Conservation (phyloP, 805 yeast genomes). For the Wickerhamomyces hampshirensis region DNA sequence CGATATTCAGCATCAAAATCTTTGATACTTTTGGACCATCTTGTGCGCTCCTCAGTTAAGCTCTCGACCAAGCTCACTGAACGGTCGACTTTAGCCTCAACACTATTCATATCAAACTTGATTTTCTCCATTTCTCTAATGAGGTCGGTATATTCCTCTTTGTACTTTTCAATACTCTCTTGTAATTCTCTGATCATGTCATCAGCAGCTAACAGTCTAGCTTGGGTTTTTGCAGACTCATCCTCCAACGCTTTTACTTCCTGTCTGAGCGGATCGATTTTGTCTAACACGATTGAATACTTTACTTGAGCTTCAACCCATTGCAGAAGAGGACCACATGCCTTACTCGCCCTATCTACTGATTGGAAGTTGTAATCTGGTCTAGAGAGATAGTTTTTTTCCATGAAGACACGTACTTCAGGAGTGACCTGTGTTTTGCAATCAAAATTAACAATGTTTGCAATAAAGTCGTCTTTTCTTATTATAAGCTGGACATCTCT, state of each 20-base stretch:
- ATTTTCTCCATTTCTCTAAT: conserved; percentile 76
- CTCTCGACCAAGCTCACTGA: conserved; percentile 59
- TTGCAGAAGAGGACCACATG: conserved; percentile 85
- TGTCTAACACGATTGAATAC: conserved; percentile 66
- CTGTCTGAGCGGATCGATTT: conserved; percentile 64
- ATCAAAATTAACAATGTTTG: conserved; percentile 73
- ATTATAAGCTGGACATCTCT: conserved; percentile 77
- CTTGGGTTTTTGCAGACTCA: conserved; percentile 56
- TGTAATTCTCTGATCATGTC: conserved; percentile 78
- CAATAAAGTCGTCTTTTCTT: conserved; percentile 81
- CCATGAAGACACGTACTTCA: conserved; percentile 52
- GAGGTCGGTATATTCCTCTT: conserved; percentile 61
- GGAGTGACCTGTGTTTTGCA: conserved; percentile 52
- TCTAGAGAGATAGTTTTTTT: conserved; percentile 51
- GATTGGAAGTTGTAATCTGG: conserved; percentile 65
- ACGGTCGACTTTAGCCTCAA: conserved; percentile 55
- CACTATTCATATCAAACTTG: conserved; percentile 62
- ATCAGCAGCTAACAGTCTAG: conserved; percentile 68
- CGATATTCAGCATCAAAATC: conserved; percentile 43
- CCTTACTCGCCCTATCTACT: conserved; percentile 86
- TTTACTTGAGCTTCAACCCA: conserved; percentile 90
- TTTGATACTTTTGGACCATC: conserved; percentile 68
- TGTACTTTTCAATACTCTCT: conserved; percentile 60
- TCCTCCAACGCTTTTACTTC: conserved; percentile 61
- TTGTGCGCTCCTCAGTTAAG: conserved; percentile 57